Evolutionary conservation across 371 early-diverging fungal genomes (phyloP).

Genomic region (Capillidium rhysosporum): DNA sequence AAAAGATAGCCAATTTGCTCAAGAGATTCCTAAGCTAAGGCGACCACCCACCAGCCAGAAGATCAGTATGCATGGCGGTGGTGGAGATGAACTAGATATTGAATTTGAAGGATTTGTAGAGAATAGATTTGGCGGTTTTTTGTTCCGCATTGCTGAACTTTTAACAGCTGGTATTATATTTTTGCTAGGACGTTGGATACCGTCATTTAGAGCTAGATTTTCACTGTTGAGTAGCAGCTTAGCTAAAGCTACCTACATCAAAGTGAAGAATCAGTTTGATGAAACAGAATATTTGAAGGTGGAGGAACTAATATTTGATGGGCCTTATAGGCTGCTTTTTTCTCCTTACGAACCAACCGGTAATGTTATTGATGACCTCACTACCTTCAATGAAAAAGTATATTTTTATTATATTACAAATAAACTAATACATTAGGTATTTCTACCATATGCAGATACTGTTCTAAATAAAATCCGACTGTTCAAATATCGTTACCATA

Average conservation of each 20-base stretch:
- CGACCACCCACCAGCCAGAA: too few relatives aligned
- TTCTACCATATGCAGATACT: too few relatives aligned
- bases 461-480: background rate
- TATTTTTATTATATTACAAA: too few relatives aligned
- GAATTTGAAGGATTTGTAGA: too few relatives aligned
- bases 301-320: background rate
- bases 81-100: too few relatives aligned
- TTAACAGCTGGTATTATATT: constrained; percentile 32
- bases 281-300: background rate
- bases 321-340: background rate
- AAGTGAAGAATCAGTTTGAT: constrained; percentile 1
- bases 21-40: too few relatives aligned
- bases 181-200: constrained; percentile 71
- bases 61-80: too few relatives aligned
- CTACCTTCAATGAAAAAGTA: background rate
- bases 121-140: too few relatives aligned
- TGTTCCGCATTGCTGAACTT: too few relatives aligned
- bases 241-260: constrained; percentile 33
- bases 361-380: background rate
- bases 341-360: background rate
- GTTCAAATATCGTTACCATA: background rate
- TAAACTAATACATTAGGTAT: too few relatives aligned
- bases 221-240: constrained; percentile 33
- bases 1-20: too few relatives aligned
- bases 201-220: constrained; percentile 42